Evolutionary conservation across 2,329 filamentous ascomycete species (phyloP).

Genomic region (Parastagonospora nodorum): DNA sequence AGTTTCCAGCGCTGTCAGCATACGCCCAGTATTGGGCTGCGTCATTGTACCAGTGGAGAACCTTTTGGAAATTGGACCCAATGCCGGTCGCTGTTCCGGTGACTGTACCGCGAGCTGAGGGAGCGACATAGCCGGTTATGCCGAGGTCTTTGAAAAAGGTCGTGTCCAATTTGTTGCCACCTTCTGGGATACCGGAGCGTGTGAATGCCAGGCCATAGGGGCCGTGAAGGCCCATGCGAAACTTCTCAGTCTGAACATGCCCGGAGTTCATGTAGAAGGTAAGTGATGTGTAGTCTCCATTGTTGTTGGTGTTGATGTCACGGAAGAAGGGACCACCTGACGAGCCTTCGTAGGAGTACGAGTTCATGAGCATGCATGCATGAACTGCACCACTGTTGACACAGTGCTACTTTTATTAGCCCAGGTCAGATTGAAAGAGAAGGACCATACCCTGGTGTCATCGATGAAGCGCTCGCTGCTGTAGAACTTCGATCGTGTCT

Average conservation of each 20-base stretch:
- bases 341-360: conserved; percentile 62
- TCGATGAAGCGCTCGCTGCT: conserved; percentile 73
- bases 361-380: conserved; percentile 65
- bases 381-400: conserved; percentile 60
- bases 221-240: conserved; percentile 67
- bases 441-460: conserved; percentile 45
- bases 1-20: conserved; percentile 59
- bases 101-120: conserved; percentile 62
- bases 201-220: conserved; percentile 68
- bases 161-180: conserved; percentile 53
- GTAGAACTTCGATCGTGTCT: conserved; percentile 74
- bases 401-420: conserved; percentile 59
- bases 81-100: conserved; percentile 66
- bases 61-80: conserved; percentile 55
- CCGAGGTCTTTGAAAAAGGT: conserved; percentile 65
- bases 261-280: conserved; percentile 73
- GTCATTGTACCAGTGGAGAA: conserved; percentile 69
- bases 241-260: conserved; percentile 63
- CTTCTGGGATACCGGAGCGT: conserved; percentile 59
- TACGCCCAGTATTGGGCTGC: conserved; percentile 69
- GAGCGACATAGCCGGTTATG: conserved; percentile 63
- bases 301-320: conserved; percentile 70
- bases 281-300: conserved; percentile 60
- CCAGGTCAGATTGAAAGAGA: not conserved
- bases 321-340: conserved; percentile 68